Conservation (phyloP, 108 stramenopile species). For the Discostella stelligeroides region DNA sequence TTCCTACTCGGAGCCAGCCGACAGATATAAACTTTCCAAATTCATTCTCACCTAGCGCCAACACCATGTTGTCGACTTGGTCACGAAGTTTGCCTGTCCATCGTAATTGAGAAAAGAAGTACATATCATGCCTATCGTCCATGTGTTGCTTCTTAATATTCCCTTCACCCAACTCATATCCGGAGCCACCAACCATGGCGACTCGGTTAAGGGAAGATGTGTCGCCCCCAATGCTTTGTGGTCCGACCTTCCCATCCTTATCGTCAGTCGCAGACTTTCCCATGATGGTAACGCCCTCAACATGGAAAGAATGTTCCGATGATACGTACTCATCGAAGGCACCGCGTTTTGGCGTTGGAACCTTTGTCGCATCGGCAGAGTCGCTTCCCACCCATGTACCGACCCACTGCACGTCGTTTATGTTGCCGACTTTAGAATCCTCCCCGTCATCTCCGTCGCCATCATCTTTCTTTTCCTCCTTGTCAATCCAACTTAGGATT, state of each 20-base stretch:
- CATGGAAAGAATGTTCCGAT: conserved; percentile 53
- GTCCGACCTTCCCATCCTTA: conserved; percentile 4
- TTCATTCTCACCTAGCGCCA: conserved; percentile 59
- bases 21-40: conserved; percentile 60
- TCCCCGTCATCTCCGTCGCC: conserved; percentile 1
- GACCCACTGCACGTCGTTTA: conserved; percentile 44
- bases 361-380: conserved; percentile 50
- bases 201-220: conserved; percentile 17
- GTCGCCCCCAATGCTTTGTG: conserved; percentile 1
- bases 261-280: conserved; percentile 16
- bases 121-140: conserved; percentile 57
- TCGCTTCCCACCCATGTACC: conserved; percentile 62
- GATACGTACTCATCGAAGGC: conserved; percentile 52
- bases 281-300: conserved; percentile 36
- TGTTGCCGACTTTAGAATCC: background rate
- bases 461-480: conserved; percentile 15
- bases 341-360: conserved; percentile 56
- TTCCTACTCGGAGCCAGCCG: conserved; percentile 67
- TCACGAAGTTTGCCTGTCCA: conserved; percentile 64
- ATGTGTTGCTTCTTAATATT: conserved; percentile 31
- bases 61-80: conserved; percentile 50
- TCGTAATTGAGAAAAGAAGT: conserved; percentile 40
- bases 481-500: conserved; percentile 41
- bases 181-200: conserved; percentile 41
- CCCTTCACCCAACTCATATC: conserved; percentile 56